Evolutionary conservation across 306 rosid species (phyloP).

Genomic region (barrel medic (Medicago truncatula)): MtrunA17r5.0-ANR NC_053049.1:48956501-48957000

Average conservation of each 20-base stretch:
- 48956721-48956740: constrained; percentile 20
- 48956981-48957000: constrained; percentile 71
- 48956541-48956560: constrained; percentile 89
- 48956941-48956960: constrained; percentile 98
- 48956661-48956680: constrained; percentile 94
- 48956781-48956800: constrained; percentile 85
- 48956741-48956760: constrained; percentile 7
- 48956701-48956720: constrained; percentile 31
- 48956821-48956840: constrained; percentile 74
- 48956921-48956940: constrained; percentile 95
- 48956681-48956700: constrained; percentile 39
- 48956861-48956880: constrained; percentile 83
- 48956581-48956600: constrained; percentile 90
- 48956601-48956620: constrained; percentile 80
- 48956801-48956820: constrained; percentile 98
- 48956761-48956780: constrained; percentile 92
- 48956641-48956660: constrained; percentile 78
- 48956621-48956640: constrained; percentile 66
- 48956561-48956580: constrained; percentile 90
- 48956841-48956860: constrained; percentile 81
- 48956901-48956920: constrained; percentile 88
- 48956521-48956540: constrained; percentile 79
- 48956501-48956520: constrained; percentile 93
- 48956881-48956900: constrained; percentile 86
- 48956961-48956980: constrained; percentile 98